Conservation (phyloP, 176 grass and related monocot genomes). For the Avena insularis region DNA sequence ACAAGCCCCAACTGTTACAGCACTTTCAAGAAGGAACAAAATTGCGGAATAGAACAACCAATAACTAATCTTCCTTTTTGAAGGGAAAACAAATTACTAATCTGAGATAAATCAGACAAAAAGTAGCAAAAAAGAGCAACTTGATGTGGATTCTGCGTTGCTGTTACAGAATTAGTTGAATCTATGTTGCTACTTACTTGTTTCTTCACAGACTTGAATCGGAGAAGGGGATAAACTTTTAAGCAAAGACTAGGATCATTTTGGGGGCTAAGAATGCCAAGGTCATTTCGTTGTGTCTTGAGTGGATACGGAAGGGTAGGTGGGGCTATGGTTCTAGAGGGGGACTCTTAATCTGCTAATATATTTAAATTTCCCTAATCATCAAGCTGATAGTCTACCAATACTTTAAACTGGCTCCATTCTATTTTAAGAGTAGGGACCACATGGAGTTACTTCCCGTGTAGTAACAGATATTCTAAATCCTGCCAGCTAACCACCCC, state of each 20-base stretch:
- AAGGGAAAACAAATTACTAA: slow-evolving; percentile 7
- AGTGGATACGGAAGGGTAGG: slow-evolving; percentile 11
- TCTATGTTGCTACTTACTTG: slow-evolving; percentile 37
- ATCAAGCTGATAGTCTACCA: slow-evolving; percentile 33
- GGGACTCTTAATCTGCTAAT: slow-evolving; percentile 31
- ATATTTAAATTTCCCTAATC: slow-evolving; percentile 11
- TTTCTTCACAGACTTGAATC: slow-evolving; percentile 30
- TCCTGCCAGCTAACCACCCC: slow-evolving; percentile 23
- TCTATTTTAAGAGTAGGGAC: slow-evolving; percentile 38
- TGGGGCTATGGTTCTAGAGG: slow-evolving; percentile 29
- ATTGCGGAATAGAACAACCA: slow-evolving; percentile 8
- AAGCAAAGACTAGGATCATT: not conserved
- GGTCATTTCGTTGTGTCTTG: not conserved
- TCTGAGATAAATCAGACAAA: slow-evolving; percentile 24
- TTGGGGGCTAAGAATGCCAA: not conserved
- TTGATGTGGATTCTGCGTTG: not conserved
- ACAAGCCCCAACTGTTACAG: slow-evolving; percentile 17
- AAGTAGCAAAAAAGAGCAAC: slow-evolving; percentile 16
- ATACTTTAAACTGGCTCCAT: slow-evolving; percentile 15
- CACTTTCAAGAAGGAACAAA: not conserved
- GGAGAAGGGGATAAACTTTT: slow-evolving; percentile 17
- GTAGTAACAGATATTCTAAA: slow-evolving; percentile 24
- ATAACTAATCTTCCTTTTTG: not conserved
- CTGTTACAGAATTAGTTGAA: not conserved
- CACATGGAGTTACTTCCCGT: slow-evolving; percentile 5